Conservation (phyloP, 768 basidiomycete genomes). For the Pleurotus sapidus region DNA sequence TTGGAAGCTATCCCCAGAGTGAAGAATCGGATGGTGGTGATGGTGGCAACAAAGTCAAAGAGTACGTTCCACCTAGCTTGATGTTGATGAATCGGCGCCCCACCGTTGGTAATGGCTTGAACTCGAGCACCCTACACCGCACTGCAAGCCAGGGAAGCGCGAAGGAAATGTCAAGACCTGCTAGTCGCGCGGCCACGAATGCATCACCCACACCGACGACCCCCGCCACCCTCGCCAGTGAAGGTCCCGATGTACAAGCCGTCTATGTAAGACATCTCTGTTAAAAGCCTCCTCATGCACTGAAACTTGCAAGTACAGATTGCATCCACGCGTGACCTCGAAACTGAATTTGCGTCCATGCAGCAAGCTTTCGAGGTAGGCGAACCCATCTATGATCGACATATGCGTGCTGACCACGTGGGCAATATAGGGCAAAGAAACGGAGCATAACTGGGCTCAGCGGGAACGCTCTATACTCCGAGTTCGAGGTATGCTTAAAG, state of each 20-base stretch:
- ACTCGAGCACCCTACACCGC: constrained; percentile 34
- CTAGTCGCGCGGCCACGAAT: constrained; percentile 59
- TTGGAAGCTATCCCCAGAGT: constrained; percentile 40
- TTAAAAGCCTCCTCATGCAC: neutral
- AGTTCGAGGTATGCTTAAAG: constrained; percentile 88
- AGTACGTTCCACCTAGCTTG: constrained; percentile 77
- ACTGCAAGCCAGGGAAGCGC: constrained; percentile 47
- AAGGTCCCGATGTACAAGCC: constrained; percentile 49
- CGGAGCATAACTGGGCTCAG: constrained; percentile 91
- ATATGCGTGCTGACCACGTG: constrained; percentile 8
- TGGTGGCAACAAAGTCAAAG: constrained; percentile 36
- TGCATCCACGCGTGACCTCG: constrained; percentile 81
- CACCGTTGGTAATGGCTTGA: constrained; percentile 25
- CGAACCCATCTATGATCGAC: neutral
- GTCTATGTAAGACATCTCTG: constrained; percentile 57
- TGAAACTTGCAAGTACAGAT: constrained; percentile 42
- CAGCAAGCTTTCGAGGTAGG: constrained; percentile 74
- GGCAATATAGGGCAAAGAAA: constrained; percentile 79
- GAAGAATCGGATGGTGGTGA: constrained; percentile 66
- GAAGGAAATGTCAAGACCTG: constrained; percentile 29
- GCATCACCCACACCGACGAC: constrained; percentile 39
- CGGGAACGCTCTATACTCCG: constrained; percentile 76
- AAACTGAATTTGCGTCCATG: constrained; percentile 82
- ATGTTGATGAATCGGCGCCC: constrained; percentile 55
- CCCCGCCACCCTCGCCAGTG: constrained; percentile 33